phyloP scores from a whole-genome alignment of 1,139 yeast genomes.

The Hemisphaericaspora lyxosophila region DNA sequence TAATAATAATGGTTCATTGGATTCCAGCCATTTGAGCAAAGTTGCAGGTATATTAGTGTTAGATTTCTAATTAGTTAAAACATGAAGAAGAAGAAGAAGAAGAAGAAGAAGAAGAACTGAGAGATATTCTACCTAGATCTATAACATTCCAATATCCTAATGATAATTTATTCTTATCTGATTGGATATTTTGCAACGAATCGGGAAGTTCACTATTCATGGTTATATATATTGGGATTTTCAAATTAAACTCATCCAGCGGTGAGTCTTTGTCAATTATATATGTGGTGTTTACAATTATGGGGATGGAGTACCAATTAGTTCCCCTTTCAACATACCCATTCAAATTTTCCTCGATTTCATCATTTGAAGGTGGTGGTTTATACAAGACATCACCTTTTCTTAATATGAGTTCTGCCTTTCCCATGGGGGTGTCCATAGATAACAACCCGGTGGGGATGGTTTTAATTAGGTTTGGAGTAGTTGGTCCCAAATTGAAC shows the following conservation, averaged over 20 bases:
- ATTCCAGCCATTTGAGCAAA: conserved; percentile 52
- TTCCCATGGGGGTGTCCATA: conserved; percentile 26
- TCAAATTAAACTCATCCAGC: conserved; percentile 9
- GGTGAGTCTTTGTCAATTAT: background rate
- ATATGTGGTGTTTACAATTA: conserved; percentile 10
- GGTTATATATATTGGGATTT: conserved; percentile 32
- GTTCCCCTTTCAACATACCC: conserved; percentile 25
- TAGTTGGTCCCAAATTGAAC: conserved; percentile 11
- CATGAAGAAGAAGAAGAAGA: background rate
- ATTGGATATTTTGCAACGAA: conserved; percentile 17
- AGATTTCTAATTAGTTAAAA: conserved; percentile 47
- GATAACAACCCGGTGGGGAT: conserved; percentile 39
- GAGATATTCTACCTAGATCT: conserved; percentile 17
- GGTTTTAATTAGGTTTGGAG: conserved; percentile 9
- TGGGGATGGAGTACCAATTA: conserved; percentile 39
- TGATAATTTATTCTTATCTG: conserved; percentile 23
- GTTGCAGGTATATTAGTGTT: conserved; percentile 57
- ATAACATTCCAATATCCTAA: conserved; percentile 37
- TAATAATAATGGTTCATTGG: conserved; percentile 37
- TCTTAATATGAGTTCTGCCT: conserved; percentile 29
- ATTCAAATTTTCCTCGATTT: conserved; percentile 20
- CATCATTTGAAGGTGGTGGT: conserved; percentile 5
- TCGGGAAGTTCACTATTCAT: conserved; percentile 27
- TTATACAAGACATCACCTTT: conserved; percentile 19
- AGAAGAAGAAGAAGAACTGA: background rate